Evolutionary conservation across 805 yeast genomes (phyloP).

Genomic region (Candida montana): DNA sequence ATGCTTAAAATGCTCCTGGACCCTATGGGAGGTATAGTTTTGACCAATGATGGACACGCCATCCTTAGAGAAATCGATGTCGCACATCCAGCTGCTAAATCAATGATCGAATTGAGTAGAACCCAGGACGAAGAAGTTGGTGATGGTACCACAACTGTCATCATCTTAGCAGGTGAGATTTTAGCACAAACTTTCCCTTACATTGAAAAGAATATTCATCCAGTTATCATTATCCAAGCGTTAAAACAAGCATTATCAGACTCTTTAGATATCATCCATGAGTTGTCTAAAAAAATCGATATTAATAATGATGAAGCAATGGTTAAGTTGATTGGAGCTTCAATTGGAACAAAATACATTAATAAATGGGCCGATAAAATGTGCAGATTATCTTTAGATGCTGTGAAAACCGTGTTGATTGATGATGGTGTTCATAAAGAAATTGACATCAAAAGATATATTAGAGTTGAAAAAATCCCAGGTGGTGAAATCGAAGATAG

Average conservation of each 20-base stretch:
- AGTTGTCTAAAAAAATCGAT: slow-evolving; percentile 81
- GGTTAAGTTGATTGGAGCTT: slow-evolving; percentile 79
- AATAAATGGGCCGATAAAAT: slow-evolving; percentile 85
- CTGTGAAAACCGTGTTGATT: slow-evolving; percentile 77
- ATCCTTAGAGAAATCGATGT: slow-evolving; percentile 94
- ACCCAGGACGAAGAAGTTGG: slow-evolving; percentile 99
- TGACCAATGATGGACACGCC: slow-evolving; percentile 98
- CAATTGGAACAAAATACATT: slow-evolving; percentile 95
- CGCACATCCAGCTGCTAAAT: slow-evolving; percentile 98
- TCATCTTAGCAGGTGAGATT: slow-evolving; percentile 94
- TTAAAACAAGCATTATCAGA: slow-evolving; percentile 86
- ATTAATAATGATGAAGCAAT: slow-evolving; percentile 77
- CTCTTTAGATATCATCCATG: slow-evolving; percentile 82
- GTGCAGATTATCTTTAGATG: slow-evolving; percentile 83
- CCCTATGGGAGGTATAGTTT: slow-evolving; percentile 90
- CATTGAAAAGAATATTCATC: slow-evolving; percentile 92
- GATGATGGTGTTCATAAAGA: slow-evolving; percentile 64
- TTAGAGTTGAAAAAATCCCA: slow-evolving; percentile 90
- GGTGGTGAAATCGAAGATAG: slow-evolving; percentile 96
- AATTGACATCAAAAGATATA: slow-evolving; percentile 89
- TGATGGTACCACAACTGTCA: slow-evolving; percentile 97
- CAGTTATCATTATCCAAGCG: slow-evolving; percentile 92
- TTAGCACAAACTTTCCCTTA: slow-evolving; percentile 93
- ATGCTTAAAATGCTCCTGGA: slow-evolving; percentile 97
- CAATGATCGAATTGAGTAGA: slow-evolving; percentile 94